Percentiles rank a stretch among this genome's conserved stretches.
Evolutionary conservation across 2,329 filamentous ascomycete species (phyloP).

Genomic region (Metarhizium album): DNA sequence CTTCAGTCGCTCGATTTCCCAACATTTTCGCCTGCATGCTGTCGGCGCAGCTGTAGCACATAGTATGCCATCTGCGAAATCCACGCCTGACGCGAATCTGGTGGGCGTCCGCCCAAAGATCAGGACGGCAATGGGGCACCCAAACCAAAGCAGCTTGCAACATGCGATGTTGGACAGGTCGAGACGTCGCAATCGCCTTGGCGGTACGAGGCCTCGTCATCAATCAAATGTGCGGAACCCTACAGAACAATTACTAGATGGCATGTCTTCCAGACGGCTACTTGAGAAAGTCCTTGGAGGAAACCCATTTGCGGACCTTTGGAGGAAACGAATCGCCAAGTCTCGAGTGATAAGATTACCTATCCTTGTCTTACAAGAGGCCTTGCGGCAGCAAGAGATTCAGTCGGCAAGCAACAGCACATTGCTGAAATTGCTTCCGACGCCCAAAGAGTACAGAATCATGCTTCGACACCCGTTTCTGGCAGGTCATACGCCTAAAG

Average conservation of each 20-base stretch:
- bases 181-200: neutral
- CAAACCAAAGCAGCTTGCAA: neutral
- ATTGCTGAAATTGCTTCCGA: constrained; percentile 16
- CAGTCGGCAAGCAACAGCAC: constrained; percentile 8
- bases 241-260: constrained; percentile 10
- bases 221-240: neutral
- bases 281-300: constrained; percentile 13
- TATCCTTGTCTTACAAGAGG: constrained; percentile 22
- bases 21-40: no score
- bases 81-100: neutral
- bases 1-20: neutral
- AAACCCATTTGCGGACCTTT: constrained; percentile 4
- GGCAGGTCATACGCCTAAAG: constrained; percentile 12
- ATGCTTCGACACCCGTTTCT: constrained; percentile 11
- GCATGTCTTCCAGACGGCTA: constrained; percentile 15
- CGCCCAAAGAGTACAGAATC: constrained; percentile 12
- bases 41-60: neutral
- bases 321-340: constrained; percentile 13
- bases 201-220: neutral
- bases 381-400: constrained; percentile 15
- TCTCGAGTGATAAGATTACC: constrained; percentile 18
- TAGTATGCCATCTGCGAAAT: neutral
- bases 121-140: neutral
- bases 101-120: neutral
- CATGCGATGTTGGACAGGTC: neutral